Evolutionary conservation across 2,329 filamentous ascomycete genomes (phyloP).

Genomic region (Phialocephala sp.): DNA sequence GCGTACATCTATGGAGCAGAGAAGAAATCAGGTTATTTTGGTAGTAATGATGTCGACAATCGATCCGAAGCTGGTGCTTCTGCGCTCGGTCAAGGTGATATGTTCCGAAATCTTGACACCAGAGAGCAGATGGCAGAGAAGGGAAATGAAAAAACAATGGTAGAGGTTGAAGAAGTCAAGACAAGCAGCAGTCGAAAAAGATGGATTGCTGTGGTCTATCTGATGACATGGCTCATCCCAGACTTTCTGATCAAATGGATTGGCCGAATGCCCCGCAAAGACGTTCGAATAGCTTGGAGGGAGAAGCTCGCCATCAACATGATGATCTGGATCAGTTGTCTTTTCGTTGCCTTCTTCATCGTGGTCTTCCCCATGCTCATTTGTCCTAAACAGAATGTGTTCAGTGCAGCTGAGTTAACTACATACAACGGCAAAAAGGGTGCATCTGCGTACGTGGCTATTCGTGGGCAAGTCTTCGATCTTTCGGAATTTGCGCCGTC

Average conservation of each 20-base stretch:
- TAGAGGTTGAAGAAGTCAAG: constrained; percentile 85
- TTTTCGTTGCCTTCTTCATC: constrained; percentile 83
- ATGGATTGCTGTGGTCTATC: constrained; percentile 85
- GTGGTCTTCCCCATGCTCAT: constrained; percentile 85
- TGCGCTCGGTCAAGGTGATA: constrained; percentile 90
- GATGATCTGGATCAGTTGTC: constrained; percentile 90
- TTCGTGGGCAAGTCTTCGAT: constrained; percentile 90
- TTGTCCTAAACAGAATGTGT: constrained; percentile 91
- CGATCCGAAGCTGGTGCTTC: constrained; percentile 92
- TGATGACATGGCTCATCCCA: constrained; percentile 86
- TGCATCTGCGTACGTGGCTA: constrained; percentile 70
- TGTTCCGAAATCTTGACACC: constrained; percentile 97
- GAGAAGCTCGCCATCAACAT: constrained; percentile 99
- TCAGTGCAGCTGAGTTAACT: constrained; percentile 76
- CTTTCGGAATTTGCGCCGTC: constrained; percentile 72
- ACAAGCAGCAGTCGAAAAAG: constrained; percentile 83
- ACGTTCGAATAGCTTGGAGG: constrained; percentile 91
- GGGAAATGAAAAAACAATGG: constrained; percentile 86
- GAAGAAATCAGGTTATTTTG: constrained; percentile 82
- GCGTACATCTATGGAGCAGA: constrained; percentile 73
- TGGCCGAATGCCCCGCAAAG: constrained; percentile 88
- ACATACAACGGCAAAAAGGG: constrained; percentile 74
- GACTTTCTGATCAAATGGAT: constrained; percentile 79
- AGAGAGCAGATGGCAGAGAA: constrained; percentile 94
- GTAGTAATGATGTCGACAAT: constrained; percentile 71